Evolutionary conservation across 169 alveolate species (phyloP), one percentile per base, ranked within the genome.

Genomic region (Cryptosporidium parvum): DNA sequence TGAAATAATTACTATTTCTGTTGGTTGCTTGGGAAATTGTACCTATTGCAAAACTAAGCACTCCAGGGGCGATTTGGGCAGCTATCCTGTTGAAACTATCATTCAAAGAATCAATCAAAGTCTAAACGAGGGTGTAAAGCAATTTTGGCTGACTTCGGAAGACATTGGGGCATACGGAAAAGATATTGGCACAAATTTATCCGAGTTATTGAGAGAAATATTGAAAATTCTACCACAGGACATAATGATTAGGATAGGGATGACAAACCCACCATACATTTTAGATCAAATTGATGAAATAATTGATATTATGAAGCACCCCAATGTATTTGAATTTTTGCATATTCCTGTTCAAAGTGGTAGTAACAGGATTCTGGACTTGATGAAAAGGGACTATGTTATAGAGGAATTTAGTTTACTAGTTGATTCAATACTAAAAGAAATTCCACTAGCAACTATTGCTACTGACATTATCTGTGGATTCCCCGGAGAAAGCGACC

Each of bases 381-480:
- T 94, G 70, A 98, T 98, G 99, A 96, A 96, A 67, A 95, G 99
- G 69, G 99, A 98, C 92, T 98, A 98, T 93, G 94, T 97, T 12
- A 93, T 96, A 73, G 99, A 95, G 86, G 99, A 98, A 84, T 98
- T 98, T 85, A 93, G 86, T 67, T 91, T 91, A 71, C 93, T 97
- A 29, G 98, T 98, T 86, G 98, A 95, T 70, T 94, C 93, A 75
- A 93, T 97, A 35, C 44, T 94, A 3, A 94, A 91, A 72, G 85
- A 93, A 39, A 23, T 96, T 37, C 99, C 99, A 16, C 89, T 95
- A 68, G 93, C 97, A 84, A 96, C 99, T 5, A 92, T 98, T 33
- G 98, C 99, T 5, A 98, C 99, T 7, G 99, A 98, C 91, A 95
- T 98, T 85, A 98, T 98, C 62, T 98, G 99, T 91, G 99, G 99